Percentiles rank a stretch among this genome's conserved stretches.
Evolutionary conservation across 495 filamentous ascomycete species (phyloP).

Genomic region (Schizothecium vesticola): DNA sequence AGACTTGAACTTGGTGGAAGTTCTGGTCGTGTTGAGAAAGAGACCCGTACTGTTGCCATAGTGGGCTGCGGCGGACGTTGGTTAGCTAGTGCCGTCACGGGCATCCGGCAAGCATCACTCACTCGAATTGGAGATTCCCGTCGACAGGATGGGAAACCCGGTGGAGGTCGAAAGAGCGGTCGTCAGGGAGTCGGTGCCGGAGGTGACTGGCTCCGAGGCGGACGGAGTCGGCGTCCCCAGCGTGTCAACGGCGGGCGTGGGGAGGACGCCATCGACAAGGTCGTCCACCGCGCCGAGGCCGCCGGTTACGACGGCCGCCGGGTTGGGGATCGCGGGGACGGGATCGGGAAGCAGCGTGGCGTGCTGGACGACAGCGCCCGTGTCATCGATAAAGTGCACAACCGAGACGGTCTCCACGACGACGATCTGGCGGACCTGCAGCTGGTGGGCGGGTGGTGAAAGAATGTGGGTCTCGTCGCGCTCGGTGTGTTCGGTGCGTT

Average conservation of each 20-base stretch:
- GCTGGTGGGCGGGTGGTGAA: conserved; percentile 28
- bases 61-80: conserved; percentile 25
- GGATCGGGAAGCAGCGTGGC: conserved; percentile 29
- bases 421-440: conserved; percentile 33
- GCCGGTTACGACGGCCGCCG: conserved; percentile 20
- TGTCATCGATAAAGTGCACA: conserved; percentile 44
- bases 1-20: conserved; percentile 17
- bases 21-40: conserved; percentile 29
- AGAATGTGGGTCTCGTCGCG: conserved; percentile 30
- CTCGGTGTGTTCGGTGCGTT: conserved; percentile 17
- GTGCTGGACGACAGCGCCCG: conserved; percentile 36
- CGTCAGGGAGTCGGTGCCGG: conserved; percentile 31
- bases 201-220: conserved; percentile 11
- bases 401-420: conserved; percentile 46
- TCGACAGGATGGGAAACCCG: conserved; percentile 38
- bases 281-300: conserved; percentile 13
- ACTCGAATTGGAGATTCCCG: conserved; percentile 38
- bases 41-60: conserved; percentile 37
- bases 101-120: conserved; percentile 1
- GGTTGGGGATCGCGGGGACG: conserved; percentile 12
- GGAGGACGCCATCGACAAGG: conserved; percentile 23
- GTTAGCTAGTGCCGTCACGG: neutral
- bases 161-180: conserved; percentile 46
- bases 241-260: conserved; percentile 16
- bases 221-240: neutral